phyloP scores from a whole-genome alignment of 805 yeast species.

The Debaryomyces tyrocola region DNA sequence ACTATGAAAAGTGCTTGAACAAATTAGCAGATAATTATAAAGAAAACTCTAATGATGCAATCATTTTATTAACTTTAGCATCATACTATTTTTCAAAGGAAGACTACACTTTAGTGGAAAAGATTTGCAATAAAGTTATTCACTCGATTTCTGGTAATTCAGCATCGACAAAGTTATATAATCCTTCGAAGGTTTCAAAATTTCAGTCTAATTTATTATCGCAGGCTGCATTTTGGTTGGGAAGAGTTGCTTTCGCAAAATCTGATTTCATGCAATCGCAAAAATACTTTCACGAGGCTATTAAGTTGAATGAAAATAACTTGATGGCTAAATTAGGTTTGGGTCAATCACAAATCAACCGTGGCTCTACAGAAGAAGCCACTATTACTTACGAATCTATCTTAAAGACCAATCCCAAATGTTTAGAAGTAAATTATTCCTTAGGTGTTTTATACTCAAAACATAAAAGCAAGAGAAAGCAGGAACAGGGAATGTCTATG shows the following conservation, averaged over 20 bases:
- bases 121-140: conserved; percentile 53
- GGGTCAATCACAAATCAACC: conserved; percentile 79
- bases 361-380: conserved; percentile 79
- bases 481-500: conserved; percentile 56
- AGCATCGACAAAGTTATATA: conserved; percentile 12
- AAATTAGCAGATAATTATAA: conserved; percentile 41
- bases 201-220: conserved; percentile 35
- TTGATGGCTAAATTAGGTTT: conserved; percentile 75
- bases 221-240: conserved; percentile 70
- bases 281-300: conserved; percentile 68
- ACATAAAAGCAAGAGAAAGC: conserved; percentile 32
- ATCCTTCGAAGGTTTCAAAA: conserved; percentile 20
- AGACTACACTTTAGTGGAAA: conserved; percentile 57
- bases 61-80: conserved; percentile 64
- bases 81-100: conserved; percentile 70
- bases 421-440: conserved; percentile 71
- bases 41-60: conserved; percentile 51
- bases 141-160: conserved; percentile 19
- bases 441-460: conserved; percentile 74
- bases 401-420: conserved; percentile 62
- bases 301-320: conserved; percentile 62
- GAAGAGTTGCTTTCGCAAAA: conserved; percentile 65
- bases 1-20: conserved; percentile 59
- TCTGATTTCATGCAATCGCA: conserved; percentile 71
- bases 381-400: conserved; percentile 79